Base-by-base conservation (phyloP, 257 asterid genomes). In the Nicotiana noctiflora region DNA sequence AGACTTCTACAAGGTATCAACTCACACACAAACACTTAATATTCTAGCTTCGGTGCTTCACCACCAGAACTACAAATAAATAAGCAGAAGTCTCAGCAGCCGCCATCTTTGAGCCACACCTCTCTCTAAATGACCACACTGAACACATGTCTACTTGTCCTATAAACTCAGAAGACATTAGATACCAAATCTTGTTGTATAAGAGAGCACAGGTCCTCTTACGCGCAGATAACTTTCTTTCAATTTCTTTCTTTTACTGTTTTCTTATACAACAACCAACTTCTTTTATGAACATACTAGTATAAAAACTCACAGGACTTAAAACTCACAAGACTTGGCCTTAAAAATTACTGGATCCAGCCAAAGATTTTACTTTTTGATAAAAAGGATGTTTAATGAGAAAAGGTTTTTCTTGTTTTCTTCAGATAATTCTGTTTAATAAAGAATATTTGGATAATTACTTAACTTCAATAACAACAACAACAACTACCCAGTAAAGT, bases 91-190 rank as follows among this genome's bases (percentile, higher is more conserved):
- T 31, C 34, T 31, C 34, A 31, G 34, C 34, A 44, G 59, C 37
- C n/a, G 44, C 19, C 32, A 40, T 19, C 21, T 19, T 40, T 70
- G 34, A 70, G 59, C 37, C 57, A 70, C 52, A 37, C 44, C 57
- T 44, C 49, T 44, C 49, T 19, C 59, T 44, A 32, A 44, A 44
- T 13, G 59, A 70, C n/a, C 31, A 70, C 37, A 70, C 57, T 70
- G 77, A 44, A 70, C 77, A 70, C 77, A 44, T 67, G 44, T 70
- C 34, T 44, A 44, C 77, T 21, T 44, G 59, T 70, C 77, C 77
- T 40, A 44, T 21, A 70, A 44, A 70, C 59, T 70, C 77, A 44
- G 34, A 44, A 44, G 59, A 44, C 37, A 9, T 44, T 44, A 70
- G 59, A 56, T 70, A 31, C 77, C 46, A 44, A 44, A 70, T 44